These are phyloP conservation scores for Blumeria graminis DNA, from an alignment of 2,329 filamentous ascomycete genomes.

Conservation along the genomic window DNA sequence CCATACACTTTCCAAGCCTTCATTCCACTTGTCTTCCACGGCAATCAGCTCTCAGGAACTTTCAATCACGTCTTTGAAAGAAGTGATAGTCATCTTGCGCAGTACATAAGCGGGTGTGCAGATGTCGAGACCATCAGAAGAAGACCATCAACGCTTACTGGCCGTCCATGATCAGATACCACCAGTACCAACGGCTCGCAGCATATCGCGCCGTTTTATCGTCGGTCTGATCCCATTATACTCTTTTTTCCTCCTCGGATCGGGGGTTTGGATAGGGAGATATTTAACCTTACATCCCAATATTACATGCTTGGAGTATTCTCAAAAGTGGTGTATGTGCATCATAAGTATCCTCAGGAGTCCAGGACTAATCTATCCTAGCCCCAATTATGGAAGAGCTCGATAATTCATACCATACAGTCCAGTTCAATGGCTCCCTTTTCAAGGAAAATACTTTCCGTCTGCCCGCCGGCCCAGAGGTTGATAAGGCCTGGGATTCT, in stretches of 20 bases:
- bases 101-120: no score
- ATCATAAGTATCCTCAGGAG: background rate
- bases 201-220: no score
- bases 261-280: conserved; percentile 9
- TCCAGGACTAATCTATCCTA: conserved; percentile 1
- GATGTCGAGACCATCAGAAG: no score
- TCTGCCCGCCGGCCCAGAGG: conserved; percentile 21
- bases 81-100: no score
- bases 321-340: conserved; percentile 10
- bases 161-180: no score
- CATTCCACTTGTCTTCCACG: no score
- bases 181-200: no score
- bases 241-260: conserved; percentile 4
- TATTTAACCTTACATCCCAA: conserved; percentile 3
- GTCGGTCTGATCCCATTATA: conserved; percentile 4
- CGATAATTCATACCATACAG: conserved; percentile 18
- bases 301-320: conserved; percentile 6
- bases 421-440: conserved; percentile 27
- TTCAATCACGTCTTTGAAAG: no score
- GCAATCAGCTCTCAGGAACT: no score
- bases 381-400: conserved; percentile 19
- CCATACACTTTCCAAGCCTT: no score
- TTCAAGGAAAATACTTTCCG: conserved; percentile 27
- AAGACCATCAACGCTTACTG: no score
- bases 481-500: conserved; percentile 27